These are phyloP conservation scores for Gentiana straminea DNA, from an alignment of 257 asterid genomes.

Conservation along the genomic window DNA sequence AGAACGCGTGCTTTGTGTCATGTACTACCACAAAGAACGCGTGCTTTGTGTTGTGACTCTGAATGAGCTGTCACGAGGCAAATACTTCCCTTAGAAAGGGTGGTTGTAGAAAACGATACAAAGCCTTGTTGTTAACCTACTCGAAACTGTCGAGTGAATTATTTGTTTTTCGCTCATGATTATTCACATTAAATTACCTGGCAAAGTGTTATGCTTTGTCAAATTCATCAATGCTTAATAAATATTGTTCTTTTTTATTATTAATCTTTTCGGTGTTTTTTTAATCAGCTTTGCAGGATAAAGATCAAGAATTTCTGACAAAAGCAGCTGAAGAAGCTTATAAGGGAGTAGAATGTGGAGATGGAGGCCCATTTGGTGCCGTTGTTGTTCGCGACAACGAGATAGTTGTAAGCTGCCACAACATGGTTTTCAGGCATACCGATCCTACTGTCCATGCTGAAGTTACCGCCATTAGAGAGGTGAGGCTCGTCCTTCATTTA, in stretches of 20 bases:
- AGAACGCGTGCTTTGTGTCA: too few relatives aligned
- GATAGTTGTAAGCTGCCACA: slow-evolving; percentile 90
- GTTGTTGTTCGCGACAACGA: slow-evolving; percentile 79
- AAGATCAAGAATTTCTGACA: slow-evolving; percentile 84
- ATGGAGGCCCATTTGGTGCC: slow-evolving; percentile 99
- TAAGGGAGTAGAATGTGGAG: slow-evolving; percentile 85
- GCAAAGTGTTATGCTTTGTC: background rate
- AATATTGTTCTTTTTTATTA: background rate
- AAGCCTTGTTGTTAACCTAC: too few relatives aligned
- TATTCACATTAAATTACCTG: background rate
- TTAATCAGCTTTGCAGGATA: slow-evolving; percentile 69
- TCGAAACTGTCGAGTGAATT: too few relatives aligned
- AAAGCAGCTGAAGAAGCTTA: slow-evolving; percentile 97
- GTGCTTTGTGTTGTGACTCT: too few relatives aligned
- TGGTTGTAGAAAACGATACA: too few relatives aligned
- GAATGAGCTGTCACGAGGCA: too few relatives aligned
- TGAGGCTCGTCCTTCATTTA: slow-evolving; percentile 17
- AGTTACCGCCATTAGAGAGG: slow-evolving; percentile 99
- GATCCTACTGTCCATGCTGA: slow-evolving; percentile 99
- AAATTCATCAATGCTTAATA: too few relatives aligned
- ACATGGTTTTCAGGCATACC: slow-evolving; percentile 62
- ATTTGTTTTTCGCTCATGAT: background rate
- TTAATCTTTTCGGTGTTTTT: slow-evolving; percentile 7
- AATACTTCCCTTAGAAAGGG: too few relatives aligned
- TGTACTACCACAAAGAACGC: too few relatives aligned